Evolutionary conservation across 306 rosid genomes (phyloP), one percentile per base, ranked within the genome.

Genomic region (Hippophae rhamnoides): DNA sequence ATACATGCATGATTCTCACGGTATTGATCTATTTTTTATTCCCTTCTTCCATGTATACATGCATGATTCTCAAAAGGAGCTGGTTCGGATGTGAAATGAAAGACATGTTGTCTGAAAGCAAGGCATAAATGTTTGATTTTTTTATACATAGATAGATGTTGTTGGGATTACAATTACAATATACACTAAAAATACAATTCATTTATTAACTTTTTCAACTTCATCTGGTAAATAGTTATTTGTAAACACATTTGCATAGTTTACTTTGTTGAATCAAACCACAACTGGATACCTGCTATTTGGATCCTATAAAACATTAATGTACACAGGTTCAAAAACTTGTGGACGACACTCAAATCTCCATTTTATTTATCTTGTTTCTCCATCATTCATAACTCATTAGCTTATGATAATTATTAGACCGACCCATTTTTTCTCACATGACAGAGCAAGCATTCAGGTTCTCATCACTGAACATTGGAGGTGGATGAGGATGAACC

Each of bases 191-290:
- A 18, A 18, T 18, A 18, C 18, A 66, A 61, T 73, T 66, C 73
- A 73, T 9, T 44, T 50, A 50, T 55, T 50, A 2, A 86, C 82
- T 77, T 86, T 90, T 68, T 48, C 75, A 54, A 86, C 77, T 79
- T 86, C 95, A 69, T 86, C 95, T 86, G 84, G 73, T 13, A 90
- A 90, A 68, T 84, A 86, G 82, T 86, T 86, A 82, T 86, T 86
- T 64, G 95, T 86, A 47, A 90, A 86, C 73, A 86, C 90, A 52
- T 84, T 86, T 55, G 95, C 95, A 51, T 86, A 86, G 77, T 86
- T 84, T 48, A 86, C 95, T 69, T 86, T 86, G 78, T 71, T 69
- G 84, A 86, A 86, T 61, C 95, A 73, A 74, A 86, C 95, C 61
- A 86, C 95, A 6, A 86, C 95, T 31, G 95, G 90, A 75, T 86